Evolutionary conservation across 306 rosid species (phyloP).

Genomic region (Cicer yamashitae): DNA sequence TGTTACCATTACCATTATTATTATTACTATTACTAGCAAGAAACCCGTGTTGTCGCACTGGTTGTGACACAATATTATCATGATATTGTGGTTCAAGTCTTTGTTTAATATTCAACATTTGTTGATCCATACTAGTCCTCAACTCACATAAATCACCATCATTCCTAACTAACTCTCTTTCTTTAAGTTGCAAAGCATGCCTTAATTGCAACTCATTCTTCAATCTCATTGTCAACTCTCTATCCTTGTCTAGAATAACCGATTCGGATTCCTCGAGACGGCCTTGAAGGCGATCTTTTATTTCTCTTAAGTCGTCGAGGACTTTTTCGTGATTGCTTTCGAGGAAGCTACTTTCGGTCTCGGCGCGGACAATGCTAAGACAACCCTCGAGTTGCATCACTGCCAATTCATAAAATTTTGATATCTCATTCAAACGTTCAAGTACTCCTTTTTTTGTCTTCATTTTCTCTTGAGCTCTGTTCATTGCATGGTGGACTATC

Average conservation of each 20-base stretch:
- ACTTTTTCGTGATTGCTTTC: conserved; percentile 71
- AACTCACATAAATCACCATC: conserved; percentile 51
- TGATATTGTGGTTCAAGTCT: conserved; percentile 54
- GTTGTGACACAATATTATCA: no score
- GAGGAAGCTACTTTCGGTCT: conserved; percentile 51
- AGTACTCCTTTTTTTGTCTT: conserved; percentile 69
- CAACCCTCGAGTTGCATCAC: conserved; percentile 94
- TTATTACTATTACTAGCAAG: no score
- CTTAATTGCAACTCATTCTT: conserved; percentile 59
- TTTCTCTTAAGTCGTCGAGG: conserved; percentile 64
- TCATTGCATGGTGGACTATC: conserved; percentile 80
- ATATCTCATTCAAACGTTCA: conserved; percentile 78
- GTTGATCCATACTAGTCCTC: conserved; percentile 59
- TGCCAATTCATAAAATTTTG: conserved; percentile 84
- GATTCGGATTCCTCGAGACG: conserved; percentile 71
- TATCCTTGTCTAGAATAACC: conserved; percentile 71
- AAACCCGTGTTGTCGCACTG: no score
- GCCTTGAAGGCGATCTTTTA: conserved; percentile 70
- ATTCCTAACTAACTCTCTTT: conserved; percentile 51
- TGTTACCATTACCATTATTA: no score
- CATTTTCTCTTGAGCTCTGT: conserved; percentile 80
- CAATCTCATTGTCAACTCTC: conserved; percentile 57
- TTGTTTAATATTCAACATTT: conserved; percentile 60
- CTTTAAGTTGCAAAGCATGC: conserved; percentile 60
- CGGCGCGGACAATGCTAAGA: conserved; percentile 66